These are phyloP conservation scores for Plasmodium ovale DNA, from an alignment of 169 alveolate species.

Conservation along the genomic window DNA sequence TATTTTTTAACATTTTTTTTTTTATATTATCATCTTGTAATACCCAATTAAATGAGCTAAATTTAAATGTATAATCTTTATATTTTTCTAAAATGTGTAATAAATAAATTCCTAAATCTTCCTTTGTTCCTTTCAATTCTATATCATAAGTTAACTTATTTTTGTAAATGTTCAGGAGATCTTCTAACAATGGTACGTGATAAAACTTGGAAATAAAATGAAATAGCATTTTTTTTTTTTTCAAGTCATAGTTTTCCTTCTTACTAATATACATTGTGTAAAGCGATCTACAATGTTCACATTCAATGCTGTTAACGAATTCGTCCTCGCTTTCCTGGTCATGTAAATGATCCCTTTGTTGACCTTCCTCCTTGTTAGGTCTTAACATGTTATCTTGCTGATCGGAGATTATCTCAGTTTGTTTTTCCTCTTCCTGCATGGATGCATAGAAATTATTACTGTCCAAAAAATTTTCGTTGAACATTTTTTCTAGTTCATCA, in stretches of 20 bases:
- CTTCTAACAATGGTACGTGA: slow-evolving; percentile 45
- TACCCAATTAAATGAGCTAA: slow-evolving; percentile 67
- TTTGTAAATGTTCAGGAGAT: slow-evolving; percentile 29
- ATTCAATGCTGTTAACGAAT: slow-evolving; percentile 16
- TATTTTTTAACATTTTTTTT: slow-evolving; percentile 4
- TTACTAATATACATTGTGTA: slow-evolving; percentile 14
- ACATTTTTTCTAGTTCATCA: slow-evolving; percentile 46
- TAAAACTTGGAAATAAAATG: slow-evolving; percentile 36
- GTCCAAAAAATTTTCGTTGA: neutral
- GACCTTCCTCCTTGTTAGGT: neutral
- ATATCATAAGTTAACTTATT: slow-evolving; percentile 55
- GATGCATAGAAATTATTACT: neutral
- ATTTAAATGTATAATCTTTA: slow-evolving; percentile 36
- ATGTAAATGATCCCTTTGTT: neutral
- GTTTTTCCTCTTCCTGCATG: neutral
- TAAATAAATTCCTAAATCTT: slow-evolving; percentile 36
- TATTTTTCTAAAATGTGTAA: slow-evolving; percentile 47
- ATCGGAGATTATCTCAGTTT: neutral
- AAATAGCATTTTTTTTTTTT: slow-evolving; percentile 22
- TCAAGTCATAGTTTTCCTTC: slow-evolving; percentile 3
- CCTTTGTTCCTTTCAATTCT: slow-evolving; percentile 68
- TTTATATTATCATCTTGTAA: slow-evolving; percentile 21
- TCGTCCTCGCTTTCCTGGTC: slow-evolving; percentile 17
- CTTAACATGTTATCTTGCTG: neutral
- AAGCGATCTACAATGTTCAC: slow-evolving; percentile 23